Base-by-base conservation (phyloP, 352 stramenopile species). In the Thraustochytrium sp. region DNA sequence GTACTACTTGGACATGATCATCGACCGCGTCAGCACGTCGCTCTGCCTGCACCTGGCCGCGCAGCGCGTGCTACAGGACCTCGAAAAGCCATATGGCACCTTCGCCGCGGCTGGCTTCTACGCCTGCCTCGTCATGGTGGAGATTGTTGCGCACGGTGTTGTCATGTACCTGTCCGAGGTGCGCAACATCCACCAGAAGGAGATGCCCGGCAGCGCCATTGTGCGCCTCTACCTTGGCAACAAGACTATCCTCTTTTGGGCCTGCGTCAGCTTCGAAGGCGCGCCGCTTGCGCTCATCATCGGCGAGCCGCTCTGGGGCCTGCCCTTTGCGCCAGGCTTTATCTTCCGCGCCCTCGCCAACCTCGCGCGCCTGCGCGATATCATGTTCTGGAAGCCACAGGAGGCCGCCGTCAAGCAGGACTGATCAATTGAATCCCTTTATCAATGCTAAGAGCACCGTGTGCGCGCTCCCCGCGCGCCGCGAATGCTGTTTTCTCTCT, bases 1-100 rank as follows among this genome's bases (percentile, higher is more conserved):
- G 1, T 48, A 68, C 29, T 84, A 84, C 59, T 38, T 84, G 61
- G 75, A 84, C 36, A 84, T 84, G 75, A 63, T 84, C 38, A 80
- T 75, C 8, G 75, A 84, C 49, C 31, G 75, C 16, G 13, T 84
- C 2, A 63, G 40, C 55, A 42, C 55, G 5, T 84, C 26, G 26
- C 34, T 84, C 23, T 84, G 55, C 31, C 51, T 84, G 29, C 44
- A 84, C 44, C 29, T 84, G 18, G 75, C 75, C 18, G 75, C 75
- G n/a, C 11, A 18, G 4, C 34, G 18, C 5, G 29, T 83, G 3
- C 26, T 75, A 1, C 34, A 84, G 8, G 31, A 84, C 23, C 84
- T 84, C 49, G 40, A 56, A 9, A 8, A 11, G 8, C 53, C 29
- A 8, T 1, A 84, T 16, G 72, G 61, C 29, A 42, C 31, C 13